Evolutionary conservation across 768 basidiomycete species (phyloP), one percentile per base, ranked within the genome.

Genomic region (Lactarius psammicola): DNA sequence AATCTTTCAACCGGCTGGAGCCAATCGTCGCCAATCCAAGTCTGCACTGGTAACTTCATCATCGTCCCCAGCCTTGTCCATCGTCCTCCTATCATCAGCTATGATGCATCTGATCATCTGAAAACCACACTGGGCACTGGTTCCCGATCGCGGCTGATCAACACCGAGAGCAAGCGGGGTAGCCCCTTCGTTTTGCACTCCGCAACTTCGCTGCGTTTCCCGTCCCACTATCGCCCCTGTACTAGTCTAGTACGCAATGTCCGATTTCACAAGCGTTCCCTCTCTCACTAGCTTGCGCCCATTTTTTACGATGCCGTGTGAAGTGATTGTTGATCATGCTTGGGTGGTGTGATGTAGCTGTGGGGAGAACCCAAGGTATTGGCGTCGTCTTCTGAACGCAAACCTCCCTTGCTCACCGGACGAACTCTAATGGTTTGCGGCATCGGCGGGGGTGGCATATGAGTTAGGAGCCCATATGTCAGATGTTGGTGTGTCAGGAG

Each of bases 111-210:
- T 46, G 64, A 65, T 65, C 53, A 60, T 60, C 28, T n/a, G 7
- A 56, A n/a, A 60, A n/a, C 38, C 28, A 34, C 44, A 34, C 64
- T 18, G 3, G 59, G 20, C 59, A 36, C 44, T 36, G 8, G 44
- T n/a, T n/a, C 34, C 59, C 56, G 56, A 53, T 66, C 65, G 65
- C 60, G 44, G 55, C 33, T 51, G 36, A 62, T 62, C 60, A 26
- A 49, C 46, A 66, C 18, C 26, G 18, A 33, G 42, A 54, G 33
- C 34, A 30, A 18, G 46, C 23, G 42, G 40, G 40, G 46, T 46
- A 15, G 49, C 49, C 26, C 11, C 11, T n/a, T 26, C 26, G 4
- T 13, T 51, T 51, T 51, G 49, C 49, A 51, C 49, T 51, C 49
- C 49, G 49, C 49, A 51, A 26, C 49, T 26, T 51, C 49, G 49